Conservation (phyloP, 176 grass and related monocot genomes). For the Zizania latifolia region DNA sequence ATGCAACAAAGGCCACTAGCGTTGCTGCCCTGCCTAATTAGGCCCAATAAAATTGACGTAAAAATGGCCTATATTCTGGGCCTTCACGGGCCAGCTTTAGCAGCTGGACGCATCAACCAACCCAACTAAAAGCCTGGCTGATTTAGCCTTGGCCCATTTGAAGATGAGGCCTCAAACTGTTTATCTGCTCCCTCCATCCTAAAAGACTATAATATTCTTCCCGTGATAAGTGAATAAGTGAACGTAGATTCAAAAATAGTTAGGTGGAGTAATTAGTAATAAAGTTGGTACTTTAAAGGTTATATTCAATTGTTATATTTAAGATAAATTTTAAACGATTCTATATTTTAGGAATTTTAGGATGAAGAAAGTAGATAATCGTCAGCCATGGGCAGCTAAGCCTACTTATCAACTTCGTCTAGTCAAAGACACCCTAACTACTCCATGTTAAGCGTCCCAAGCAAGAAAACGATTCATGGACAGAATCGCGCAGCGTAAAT, state of each 20-base stretch:
- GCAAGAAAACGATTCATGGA: neutral
- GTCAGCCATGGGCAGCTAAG: neutral
- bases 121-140: neutral
- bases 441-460: neutral
- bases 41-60: neutral
- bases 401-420: neutral
- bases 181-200: too few species aligned
- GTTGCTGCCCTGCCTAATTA: neutral
- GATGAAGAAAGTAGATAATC: too few species aligned
- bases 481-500: neutral
- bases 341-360: too few species aligned
- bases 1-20: neutral
- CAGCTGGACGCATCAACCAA: neutral
- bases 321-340: too few species aligned
- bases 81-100: neutral
- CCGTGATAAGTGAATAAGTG: too few species aligned
- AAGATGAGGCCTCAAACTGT: neutral
- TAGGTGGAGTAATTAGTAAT: too few species aligned
- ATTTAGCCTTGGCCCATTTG: neutral
- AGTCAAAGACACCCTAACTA: conserved; percentile 11
- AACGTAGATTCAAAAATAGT: too few species aligned
- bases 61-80: neutral
- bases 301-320: too few species aligned
- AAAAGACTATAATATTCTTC: too few species aligned
- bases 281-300: too few species aligned